Evolutionary conservation across 1,284 basidiomycete genomes (phyloP), one percentile per base, ranked within the genome.

Genomic region (Pseudozyma sp.): DNA sequence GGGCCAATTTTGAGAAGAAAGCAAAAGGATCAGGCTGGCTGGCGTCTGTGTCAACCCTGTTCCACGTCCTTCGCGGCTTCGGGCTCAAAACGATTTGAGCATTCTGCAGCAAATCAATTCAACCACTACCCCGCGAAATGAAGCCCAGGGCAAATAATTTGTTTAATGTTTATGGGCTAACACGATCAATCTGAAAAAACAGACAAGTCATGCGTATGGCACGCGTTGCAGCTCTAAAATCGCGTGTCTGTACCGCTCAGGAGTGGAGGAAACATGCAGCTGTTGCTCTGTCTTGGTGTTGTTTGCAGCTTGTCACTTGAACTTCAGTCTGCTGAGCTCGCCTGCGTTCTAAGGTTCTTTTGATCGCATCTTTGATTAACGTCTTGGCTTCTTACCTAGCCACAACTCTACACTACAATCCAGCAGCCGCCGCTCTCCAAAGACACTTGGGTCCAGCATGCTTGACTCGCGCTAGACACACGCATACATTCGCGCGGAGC

Each of bases 1-100:
- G 59, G 56, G 42, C 66, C 59, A 62, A 10, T 49, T 69, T 69
- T 59, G 59, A 61, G 66, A 69, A 69, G 66, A 69, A 68, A 49
- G 16, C 13, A n/a, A 52, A 10, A 52, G n/a, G 9, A 39, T 9
- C 39, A 52, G 16, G 9, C 21, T 31, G 2, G 47, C n/a, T n/a
- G n/a, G n/a, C n/a, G n/a, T n/a, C n/a, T n/a, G n/a, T n/a, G n/a
- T n/a, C n/a, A 31, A 21, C 14, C 47, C 19, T 48, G 19, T 48
- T 5, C n/a, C n/a, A n/a, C n/a, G n/a, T n/a, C n/a, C n/a, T n/a
- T n/a, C n/a, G n/a, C n/a, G n/a, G n/a, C n/a, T n/a, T n/a, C n/a
- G n/a, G n/a, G n/a, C n/a, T n/a, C n/a, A n/a, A n/a, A n/a, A n/a
- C n/a, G n/a, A n/a, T n/a, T n/a, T n/a, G n/a, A n/a, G n/a, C n/a